Evolutionary conservation across 495 filamentous ascomycete genomes (phyloP).

Genomic region (Penicillium angulare): DNA sequence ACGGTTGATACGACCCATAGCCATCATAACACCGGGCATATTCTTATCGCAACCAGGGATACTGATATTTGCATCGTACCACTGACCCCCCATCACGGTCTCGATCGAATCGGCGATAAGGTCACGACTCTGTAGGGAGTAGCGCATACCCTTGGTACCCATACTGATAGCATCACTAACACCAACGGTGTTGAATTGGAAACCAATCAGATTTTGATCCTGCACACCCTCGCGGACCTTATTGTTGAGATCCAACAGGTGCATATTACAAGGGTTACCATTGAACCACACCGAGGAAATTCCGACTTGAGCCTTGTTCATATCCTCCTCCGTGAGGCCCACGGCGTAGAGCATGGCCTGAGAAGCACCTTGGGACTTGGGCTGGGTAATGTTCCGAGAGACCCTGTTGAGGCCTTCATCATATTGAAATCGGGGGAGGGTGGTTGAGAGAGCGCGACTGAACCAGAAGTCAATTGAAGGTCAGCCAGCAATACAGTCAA

Average conservation of each 20-base stretch:
- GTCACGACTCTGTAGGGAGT: slow-evolving; percentile 89
- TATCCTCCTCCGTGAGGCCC: slow-evolving; percentile 76
- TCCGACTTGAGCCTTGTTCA: slow-evolving; percentile 93
- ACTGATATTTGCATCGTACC: slow-evolving; percentile 98
- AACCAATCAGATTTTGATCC: slow-evolving; percentile 72
- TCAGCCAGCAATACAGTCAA: slow-evolving; percentile 10
- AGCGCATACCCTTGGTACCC: slow-evolving; percentile 79
- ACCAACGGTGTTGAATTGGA: slow-evolving; percentile 97
- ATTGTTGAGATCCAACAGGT: slow-evolving; percentile 83
- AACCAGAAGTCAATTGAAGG: not conserved
- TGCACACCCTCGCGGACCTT: slow-evolving; percentile 82
- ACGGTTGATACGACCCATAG: slow-evolving; percentile 93
- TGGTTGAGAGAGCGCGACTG: slow-evolving; percentile 51
- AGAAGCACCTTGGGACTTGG: slow-evolving; percentile 94
- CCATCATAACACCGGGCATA: slow-evolving; percentile 98
- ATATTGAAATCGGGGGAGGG: slow-evolving; percentile 42
- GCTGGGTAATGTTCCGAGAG: slow-evolving; percentile 84
- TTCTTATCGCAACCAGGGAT: slow-evolving; percentile 99
- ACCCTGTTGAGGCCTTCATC: slow-evolving; percentile 67
- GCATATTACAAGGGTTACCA: slow-evolving; percentile 99
- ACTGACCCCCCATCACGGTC: slow-evolving; percentile 98
- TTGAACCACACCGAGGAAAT: slow-evolving; percentile 89
- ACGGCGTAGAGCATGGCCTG: slow-evolving; percentile 99
- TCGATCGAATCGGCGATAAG: slow-evolving; percentile 97
- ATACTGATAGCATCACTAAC: slow-evolving; percentile 69